These are phyloP conservation scores for Fusarium albidum DNA, from an alignment of 2,329 filamentous ascomycete genomes.

Conservation along the genomic window DNA sequence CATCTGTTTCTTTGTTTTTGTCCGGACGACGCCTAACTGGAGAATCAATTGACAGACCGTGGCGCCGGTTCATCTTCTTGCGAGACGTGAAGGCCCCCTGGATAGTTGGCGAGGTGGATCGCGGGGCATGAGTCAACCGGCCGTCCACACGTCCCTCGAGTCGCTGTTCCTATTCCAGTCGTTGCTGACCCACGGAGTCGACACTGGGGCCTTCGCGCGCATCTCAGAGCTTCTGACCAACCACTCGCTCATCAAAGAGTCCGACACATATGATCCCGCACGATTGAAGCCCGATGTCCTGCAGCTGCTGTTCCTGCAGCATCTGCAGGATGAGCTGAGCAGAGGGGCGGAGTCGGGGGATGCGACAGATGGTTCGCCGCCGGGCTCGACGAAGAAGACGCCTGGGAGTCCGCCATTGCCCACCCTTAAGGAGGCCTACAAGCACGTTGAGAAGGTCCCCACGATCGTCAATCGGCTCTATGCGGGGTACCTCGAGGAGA, in stretches of 20 bases:
- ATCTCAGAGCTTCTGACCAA: constrained; percentile 79
- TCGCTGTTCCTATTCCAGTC: constrained; percentile 86
- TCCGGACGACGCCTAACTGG: constrained; percentile 36
- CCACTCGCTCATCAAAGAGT: constrained; percentile 76
- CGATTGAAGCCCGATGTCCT: constrained; percentile 81
- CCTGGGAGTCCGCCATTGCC: constrained; percentile 70
- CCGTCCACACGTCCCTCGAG: constrained; percentile 84
- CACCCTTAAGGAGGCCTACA: constrained; percentile 70
- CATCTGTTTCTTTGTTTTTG: constrained; percentile 11
- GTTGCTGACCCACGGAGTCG: constrained; percentile 72
- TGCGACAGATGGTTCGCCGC: constrained; percentile 54
- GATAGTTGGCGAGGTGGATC: constrained; percentile 63
- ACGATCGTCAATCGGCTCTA: constrained; percentile 78
- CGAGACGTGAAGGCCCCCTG: constrained; percentile 63
- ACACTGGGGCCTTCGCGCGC: constrained; percentile 70
- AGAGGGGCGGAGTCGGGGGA: constrained; percentile 53
- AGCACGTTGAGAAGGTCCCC: constrained; percentile 74
- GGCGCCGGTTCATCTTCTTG: constrained; percentile 64
- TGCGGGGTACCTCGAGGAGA: constrained; percentile 73
- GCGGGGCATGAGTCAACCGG: constrained; percentile 64
- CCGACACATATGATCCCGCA: constrained; percentile 74
- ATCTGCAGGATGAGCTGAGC: constrained; percentile 78
- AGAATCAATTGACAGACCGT: constrained; percentile 50
- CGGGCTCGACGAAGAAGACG: constrained; percentile 78
- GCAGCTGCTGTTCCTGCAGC: constrained; percentile 77